Evolutionary conservation across 2,329 filamentous ascomycete species (phyloP).

Genomic region (Cladosporium sp.): DNA sequence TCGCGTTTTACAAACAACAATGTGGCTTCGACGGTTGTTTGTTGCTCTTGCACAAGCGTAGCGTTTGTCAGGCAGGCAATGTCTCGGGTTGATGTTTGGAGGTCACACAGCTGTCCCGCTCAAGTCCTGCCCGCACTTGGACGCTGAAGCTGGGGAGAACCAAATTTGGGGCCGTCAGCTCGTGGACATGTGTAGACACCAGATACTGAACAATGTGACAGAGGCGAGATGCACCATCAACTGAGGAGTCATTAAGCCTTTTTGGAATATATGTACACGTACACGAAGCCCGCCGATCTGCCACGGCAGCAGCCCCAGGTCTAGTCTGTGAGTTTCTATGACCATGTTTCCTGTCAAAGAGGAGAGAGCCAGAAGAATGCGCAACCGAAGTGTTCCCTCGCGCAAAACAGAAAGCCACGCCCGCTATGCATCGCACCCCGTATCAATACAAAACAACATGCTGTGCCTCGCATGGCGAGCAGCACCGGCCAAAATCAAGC

Average conservation of each 20-base stretch:
- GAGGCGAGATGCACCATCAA: no score
- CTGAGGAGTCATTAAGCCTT: slow-evolving; percentile 4
- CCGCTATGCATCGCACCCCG: slow-evolving; percentile 10
- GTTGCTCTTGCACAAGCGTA: no score
- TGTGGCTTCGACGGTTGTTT: no score
- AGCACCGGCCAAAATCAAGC: background rate
- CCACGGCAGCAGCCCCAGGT: slow-evolving; percentile 1
- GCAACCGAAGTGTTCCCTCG: slow-evolving; percentile 11
- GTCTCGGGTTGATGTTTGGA: no score
- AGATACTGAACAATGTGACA: no score
- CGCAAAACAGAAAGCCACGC: slow-evolving; percentile 5
- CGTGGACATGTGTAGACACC: no score
- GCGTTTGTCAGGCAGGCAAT: no score
- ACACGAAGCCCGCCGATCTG: slow-evolving; percentile 4
- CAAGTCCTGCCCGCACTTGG: no score
- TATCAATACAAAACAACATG: slow-evolving; percentile 10
- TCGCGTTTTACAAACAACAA: no score
- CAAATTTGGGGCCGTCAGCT: no score
- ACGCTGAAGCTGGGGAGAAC: no score
- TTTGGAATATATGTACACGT: slow-evolving; percentile 8
- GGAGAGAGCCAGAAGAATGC: slow-evolving; percentile 5
- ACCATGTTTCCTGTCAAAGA: slow-evolving; percentile 7
- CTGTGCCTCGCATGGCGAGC: background rate
- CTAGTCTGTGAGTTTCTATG: slow-evolving; percentile 9
- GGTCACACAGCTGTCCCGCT: no score